These are phyloP conservation scores for Raphidocelis subcapitata DNA, from an alignment of 139 green algal genomes.

Conservation along the genomic window DNA sequence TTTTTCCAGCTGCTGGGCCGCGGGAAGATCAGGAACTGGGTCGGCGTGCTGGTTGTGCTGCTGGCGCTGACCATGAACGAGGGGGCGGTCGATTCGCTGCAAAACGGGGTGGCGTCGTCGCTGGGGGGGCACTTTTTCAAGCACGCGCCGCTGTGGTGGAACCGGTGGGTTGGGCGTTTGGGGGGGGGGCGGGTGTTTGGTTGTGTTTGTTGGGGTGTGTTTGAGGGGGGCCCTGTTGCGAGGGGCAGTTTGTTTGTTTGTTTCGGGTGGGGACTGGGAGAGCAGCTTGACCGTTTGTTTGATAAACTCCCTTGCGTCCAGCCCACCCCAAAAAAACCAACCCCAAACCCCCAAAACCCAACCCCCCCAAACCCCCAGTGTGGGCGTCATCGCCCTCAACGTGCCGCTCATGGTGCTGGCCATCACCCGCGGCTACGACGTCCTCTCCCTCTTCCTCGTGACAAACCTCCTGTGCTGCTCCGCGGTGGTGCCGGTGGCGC, in stretches of 20 bases:
- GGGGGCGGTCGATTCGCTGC: slow-evolving; percentile 64
- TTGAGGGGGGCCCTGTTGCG: too few species aligned
- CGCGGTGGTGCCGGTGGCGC: slow-evolving; percentile 55
- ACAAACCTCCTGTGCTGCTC: slow-evolving; percentile 78
- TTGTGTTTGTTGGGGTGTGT: background rate
- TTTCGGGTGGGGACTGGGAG: too few species aligned
- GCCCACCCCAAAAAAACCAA: slow-evolving; percentile 39
- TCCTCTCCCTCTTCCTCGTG: slow-evolving; percentile 80
- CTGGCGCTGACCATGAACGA: slow-evolving; percentile 76
- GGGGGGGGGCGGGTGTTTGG: background rate
- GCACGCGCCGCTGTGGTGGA: slow-evolving; percentile 10
- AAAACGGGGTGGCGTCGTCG: slow-evolving; percentile 54
- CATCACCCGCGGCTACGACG: slow-evolving; percentile 41
- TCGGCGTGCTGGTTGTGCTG: slow-evolving; percentile 57
- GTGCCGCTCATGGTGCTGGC: slow-evolving; percentile 65
- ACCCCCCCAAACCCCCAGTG: slow-evolving; percentile 55
- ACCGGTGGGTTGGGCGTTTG: slow-evolving; percentile 4
- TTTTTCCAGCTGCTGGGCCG: slow-evolving; percentile 54
- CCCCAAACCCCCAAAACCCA: slow-evolving; percentile 38
- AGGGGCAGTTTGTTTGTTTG: background rate
- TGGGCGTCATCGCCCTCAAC: slow-evolving; percentile 70
- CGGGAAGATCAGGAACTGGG: too few species aligned
- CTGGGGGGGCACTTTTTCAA: slow-evolving; percentile 41
- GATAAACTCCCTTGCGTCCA: background rate
- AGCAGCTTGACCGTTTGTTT: background rate